Base-by-base conservation (phyloP, 1,284 basidiomycete species). In the Agaricales sp. region DNA sequence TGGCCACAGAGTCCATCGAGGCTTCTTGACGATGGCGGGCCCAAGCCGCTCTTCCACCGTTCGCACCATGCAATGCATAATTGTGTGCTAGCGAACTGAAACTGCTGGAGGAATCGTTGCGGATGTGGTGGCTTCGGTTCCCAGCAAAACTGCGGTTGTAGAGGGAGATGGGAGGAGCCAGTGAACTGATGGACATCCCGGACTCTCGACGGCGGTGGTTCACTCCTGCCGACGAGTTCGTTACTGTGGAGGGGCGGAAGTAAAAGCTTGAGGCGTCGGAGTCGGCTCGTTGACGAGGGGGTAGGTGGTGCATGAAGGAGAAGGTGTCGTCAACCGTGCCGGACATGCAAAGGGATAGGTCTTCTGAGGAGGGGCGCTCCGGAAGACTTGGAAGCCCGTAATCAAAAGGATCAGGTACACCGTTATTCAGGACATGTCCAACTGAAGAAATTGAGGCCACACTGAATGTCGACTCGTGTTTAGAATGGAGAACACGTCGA, bases 381-480 rank as follows among this genome's bases (percentile, higher is more conserved):
- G 61, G 67, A 50, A 74, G 56, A 47, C 70, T 76, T 49, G 70
- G 71, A 37, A 71, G 63, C 45, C 69, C 82, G 54, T 82, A 91
- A 46, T 86, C 82, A 62, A 90, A 92, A 1, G 88, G 85, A 61
- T 91, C 86, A 0, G 63, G 64, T 1, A 73, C 64, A 23, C 86
- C 84, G 13, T 71, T 64, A 49, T 83, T 74, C 53, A 87, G 68
- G 22, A 86, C 76, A 2, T 70, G 72, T 1, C 88, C 87, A 50
- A 87, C 87, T 0, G 85, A 90, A 0, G 87, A 92, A 20, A 92
- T 78, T 0, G 87, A 91, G 0, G 85, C 80, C 45, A 92, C 81
- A 58, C 86, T 91, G 61, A 83, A 74, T 4, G 78, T 56, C 0
- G 88, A 90, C 43, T 84, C 78, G 8, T 75, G 73, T 44, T 66